Evolutionary conservation across 2,329 filamentous ascomycete genomes (phyloP).

Genomic region (Fusarium zealandicum): DNA sequence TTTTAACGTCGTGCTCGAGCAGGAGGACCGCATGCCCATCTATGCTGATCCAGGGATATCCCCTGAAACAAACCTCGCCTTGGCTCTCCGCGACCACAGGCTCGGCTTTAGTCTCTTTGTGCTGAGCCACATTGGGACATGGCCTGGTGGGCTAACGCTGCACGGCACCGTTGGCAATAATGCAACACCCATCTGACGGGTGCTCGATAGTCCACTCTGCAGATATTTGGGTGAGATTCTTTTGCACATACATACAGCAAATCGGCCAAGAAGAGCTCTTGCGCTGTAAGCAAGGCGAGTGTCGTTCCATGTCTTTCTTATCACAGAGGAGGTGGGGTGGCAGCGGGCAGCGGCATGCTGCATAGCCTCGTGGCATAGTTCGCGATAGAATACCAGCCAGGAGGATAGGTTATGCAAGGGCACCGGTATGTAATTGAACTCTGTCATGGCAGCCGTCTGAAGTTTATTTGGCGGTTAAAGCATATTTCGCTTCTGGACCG

Average conservation of each 20-base stretch:
- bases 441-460: slow-evolving; percentile 2
- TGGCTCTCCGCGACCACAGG: slow-evolving; percentile 30
- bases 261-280: slow-evolving; percentile 12
- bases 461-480: slow-evolving; percentile 12
- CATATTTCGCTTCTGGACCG: slow-evolving; percentile 5
- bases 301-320: slow-evolving; percentile 10
- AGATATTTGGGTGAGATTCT: slow-evolving; percentile 18
- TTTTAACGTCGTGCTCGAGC: slow-evolving; percentile 15
- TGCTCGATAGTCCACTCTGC: slow-evolving; percentile 8
- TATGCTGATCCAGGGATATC: slow-evolving; percentile 34
- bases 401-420: slow-evolving; percentile 32
- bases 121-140: slow-evolving; percentile 23
- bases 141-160: slow-evolving; percentile 19
- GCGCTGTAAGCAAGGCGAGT: slow-evolving; percentile 4
- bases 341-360: slow-evolving; percentile 19
- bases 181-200: slow-evolving; percentile 30
- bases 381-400: slow-evolving; percentile 22
- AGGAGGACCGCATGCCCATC: slow-evolving; percentile 8
- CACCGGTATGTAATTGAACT: slow-evolving; percentile 12
- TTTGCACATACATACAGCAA: slow-evolving; percentile 15
- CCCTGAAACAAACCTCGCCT: slow-evolving; percentile 41
- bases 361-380: slow-evolving; percentile 29
- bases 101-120: slow-evolving; percentile 28
- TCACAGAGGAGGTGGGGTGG: slow-evolving; percentile 26
- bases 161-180: slow-evolving; percentile 37